These are phyloP conservation scores for Blastobotrys chiropterorum DNA, from an alignment of 805 yeast genomes.

Conservation along the genomic window DNA sequence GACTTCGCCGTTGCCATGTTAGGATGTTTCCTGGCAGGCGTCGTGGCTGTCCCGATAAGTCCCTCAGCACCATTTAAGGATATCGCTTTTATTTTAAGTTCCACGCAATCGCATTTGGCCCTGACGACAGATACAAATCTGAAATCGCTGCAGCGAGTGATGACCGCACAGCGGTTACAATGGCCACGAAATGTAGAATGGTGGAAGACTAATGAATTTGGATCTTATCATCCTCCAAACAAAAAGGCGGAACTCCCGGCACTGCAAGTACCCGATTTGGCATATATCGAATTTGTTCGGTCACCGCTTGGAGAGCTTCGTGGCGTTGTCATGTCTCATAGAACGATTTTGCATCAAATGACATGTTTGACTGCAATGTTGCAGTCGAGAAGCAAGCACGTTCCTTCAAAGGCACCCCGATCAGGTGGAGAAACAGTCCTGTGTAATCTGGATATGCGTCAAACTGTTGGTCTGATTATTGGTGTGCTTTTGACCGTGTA, in stretches of 20 bases:
- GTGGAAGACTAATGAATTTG: conserved; percentile 86
- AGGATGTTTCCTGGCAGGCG: conserved; percentile 90
- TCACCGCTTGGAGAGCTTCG: conserved; percentile 86
- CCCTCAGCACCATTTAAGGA: conserved; percentile 65
- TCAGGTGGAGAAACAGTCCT: conserved; percentile 42
- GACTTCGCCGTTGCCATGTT: conserved; percentile 82
- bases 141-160: conserved; percentile 64
- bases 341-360: conserved; percentile 87
- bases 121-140: conserved; percentile 74
- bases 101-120: conserved; percentile 71
- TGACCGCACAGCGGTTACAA: conserved; percentile 38
- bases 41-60: conserved; percentile 89
- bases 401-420: conserved; percentile 31
- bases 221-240: conserved; percentile 53
- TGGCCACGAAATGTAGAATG: conserved; percentile 73
- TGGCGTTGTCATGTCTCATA: conserved; percentile 90
- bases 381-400: conserved; percentile 32
- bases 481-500: conserved; percentile 78
- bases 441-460: conserved; percentile 61
- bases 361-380: conserved; percentile 62
- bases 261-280: conserved; percentile 71
- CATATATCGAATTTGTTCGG: conserved; percentile 87
- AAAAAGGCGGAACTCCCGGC: conserved; percentile 57
- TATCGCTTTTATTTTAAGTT: conserved; percentile 61
- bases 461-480: conserved; percentile 79